phyloP scores from a whole-genome alignment of 2,329 filamentous ascomycete species.

The Lojkania enalia region DNA sequence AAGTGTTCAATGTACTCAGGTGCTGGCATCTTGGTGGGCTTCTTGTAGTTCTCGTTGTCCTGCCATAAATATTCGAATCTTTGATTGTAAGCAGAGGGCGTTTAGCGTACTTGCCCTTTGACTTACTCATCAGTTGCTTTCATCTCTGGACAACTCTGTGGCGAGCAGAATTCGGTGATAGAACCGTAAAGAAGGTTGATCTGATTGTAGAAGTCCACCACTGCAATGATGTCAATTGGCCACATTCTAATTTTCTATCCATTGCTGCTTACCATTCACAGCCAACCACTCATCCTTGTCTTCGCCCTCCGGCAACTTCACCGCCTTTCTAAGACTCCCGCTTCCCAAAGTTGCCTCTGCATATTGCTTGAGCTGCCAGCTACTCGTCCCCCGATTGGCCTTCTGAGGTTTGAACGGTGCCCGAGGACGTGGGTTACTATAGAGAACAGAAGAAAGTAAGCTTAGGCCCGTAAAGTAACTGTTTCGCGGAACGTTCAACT shows the following conservation, averaged over 20 bases:
- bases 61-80: conserved; percentile 99
- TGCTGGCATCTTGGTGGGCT: conserved; percentile 96
- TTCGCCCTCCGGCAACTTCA: conserved; percentile 95
- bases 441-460: conserved; percentile 40
- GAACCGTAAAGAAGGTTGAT: conserved; percentile 98
- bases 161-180: conserved; percentile 98
- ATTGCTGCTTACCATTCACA: conserved; percentile 76
- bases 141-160: conserved; percentile 97
- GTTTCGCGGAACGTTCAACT: conserved; percentile 8
- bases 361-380: conserved; percentile 95
- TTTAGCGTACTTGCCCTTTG: no score
- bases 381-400: conserved; percentile 81
- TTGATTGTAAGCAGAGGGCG: not conserved
- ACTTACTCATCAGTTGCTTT: conserved; percentile 98
- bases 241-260: conserved; percentile 2
- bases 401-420: conserved; percentile 90
- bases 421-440: conserved; percentile 81
- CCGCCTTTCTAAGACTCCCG: conserved; percentile 91
- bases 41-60: conserved; percentile 89
- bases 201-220: conserved; percentile 99
- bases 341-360: conserved; percentile 95
- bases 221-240: conserved; percentile 54
- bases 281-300: conserved; percentile 98
- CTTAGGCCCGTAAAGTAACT: conserved; percentile 26
- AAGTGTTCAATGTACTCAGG: conserved; percentile 97